A percentile compares a stretch with the other conserved stretches of the same genome.
Evolutionary conservation across 768 basidiomycete species (phyloP).

Genomic region (Mycena albidolilacea): DNA sequence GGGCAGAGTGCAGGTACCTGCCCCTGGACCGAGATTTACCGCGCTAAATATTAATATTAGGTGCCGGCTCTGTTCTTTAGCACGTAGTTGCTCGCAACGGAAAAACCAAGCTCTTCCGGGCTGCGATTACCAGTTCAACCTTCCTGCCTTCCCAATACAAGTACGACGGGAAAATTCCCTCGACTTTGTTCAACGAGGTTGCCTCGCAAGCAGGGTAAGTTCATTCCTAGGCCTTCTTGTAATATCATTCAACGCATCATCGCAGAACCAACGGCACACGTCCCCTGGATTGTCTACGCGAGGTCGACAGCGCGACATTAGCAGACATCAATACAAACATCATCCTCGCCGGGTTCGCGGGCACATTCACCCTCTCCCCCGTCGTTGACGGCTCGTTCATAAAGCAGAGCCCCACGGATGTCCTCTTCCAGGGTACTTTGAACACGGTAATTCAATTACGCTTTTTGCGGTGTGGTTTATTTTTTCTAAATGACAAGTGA

Average conservation of each 20-base stretch:
- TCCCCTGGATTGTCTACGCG: slow-evolving; percentile 20
- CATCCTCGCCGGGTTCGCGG: slow-evolving; percentile 39
- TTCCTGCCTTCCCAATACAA: slow-evolving; percentile 49
- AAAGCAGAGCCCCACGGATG: slow-evolving; percentile 47
- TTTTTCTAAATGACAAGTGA: background rate
- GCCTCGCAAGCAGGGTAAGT: slow-evolving; percentile 23
- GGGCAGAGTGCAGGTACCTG: slow-evolving; percentile 57
- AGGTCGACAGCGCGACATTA: slow-evolving; percentile 33
- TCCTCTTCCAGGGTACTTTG: slow-evolving; percentile 41
- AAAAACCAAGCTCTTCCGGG: slow-evolving; percentile 46
- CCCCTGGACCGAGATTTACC: slow-evolving; percentile 38
- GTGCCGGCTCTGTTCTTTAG: slow-evolving; percentile 53
- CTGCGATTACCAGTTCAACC: slow-evolving; percentile 48
- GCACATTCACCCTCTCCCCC: slow-evolving; percentile 43
- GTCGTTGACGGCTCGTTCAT: slow-evolving; percentile 53
- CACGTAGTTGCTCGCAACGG: slow-evolving; percentile 51
- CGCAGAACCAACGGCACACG: background rate
- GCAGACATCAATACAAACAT: slow-evolving; percentile 40
- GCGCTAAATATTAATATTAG: slow-evolving; percentile 24
- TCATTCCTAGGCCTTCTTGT: slow-evolving; percentile 20
- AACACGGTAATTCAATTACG: slow-evolving; percentile 45
- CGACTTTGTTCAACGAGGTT: slow-evolving; percentile 19
- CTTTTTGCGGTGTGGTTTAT: background rate
- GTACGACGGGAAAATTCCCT: slow-evolving; percentile 46
- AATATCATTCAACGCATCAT: background rate